These are phyloP conservation scores for Ocimum tenuiflorum DNA, from an alignment of 257 asterid genomes.

Conservation along the genomic window DNA sequence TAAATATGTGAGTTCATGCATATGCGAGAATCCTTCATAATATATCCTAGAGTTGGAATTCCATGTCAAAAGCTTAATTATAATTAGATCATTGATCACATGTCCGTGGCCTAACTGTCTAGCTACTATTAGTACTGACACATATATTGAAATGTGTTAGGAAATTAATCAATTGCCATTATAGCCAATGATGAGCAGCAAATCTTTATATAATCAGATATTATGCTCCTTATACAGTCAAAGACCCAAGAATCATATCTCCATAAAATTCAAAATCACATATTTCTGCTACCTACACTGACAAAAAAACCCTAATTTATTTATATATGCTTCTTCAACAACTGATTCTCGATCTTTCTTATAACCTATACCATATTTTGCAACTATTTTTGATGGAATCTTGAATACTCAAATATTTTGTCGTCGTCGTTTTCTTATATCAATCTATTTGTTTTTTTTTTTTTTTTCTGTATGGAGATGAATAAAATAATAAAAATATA, in stretches of 20 bases:
- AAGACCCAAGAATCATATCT: slow-evolving; percentile 40
- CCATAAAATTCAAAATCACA: slow-evolving; percentile 18
- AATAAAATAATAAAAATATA: background rate
- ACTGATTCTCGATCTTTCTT: background rate
- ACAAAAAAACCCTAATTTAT: slow-evolving; percentile 3
- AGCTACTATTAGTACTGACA: background rate
- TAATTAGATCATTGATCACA: slow-evolving; percentile 11
- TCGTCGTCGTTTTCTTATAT: too few relatives aligned
- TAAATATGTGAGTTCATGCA: slow-evolving; percentile 12
- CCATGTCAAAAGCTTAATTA: background rate
- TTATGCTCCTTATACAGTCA: slow-evolving; percentile 24
- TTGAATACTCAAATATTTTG: slow-evolving; percentile 1
- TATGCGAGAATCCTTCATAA: slow-evolving; percentile 22
- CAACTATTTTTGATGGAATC: slow-evolving; percentile 3
- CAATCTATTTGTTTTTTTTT: background rate
- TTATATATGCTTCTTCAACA: background rate
- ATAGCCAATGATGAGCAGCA: slow-evolving; percentile 23
- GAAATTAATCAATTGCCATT: background rate
- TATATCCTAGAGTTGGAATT: background rate
- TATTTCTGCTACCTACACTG: background rate
- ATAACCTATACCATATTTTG: background rate
- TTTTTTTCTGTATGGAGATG: background rate
- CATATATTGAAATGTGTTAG: background rate
- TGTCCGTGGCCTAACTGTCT: background rate
- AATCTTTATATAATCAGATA: slow-evolving; percentile 31